Base-by-base conservation (phyloP, 139 green algal genomes). In the Chlorella vulgaris region DNA sequence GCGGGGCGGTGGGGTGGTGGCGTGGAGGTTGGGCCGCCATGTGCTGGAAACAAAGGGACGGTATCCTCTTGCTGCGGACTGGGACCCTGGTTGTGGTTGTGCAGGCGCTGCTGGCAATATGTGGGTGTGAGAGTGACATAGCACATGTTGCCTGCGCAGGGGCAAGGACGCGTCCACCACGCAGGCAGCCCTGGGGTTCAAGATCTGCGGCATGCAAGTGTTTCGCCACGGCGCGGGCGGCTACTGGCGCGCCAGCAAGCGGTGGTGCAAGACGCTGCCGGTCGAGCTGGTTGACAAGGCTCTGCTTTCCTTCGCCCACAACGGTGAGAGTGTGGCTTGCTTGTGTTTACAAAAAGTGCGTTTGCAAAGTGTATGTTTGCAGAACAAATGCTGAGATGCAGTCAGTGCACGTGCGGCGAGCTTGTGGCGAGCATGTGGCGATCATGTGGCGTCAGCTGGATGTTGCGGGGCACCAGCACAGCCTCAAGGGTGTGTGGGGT, bases 191-290 rank as follows among this genome's bases (percentile, higher is more conserved):
- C 76, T 96, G 35, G 94, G 94, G n/a, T 97, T 94, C 86, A 90
- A 94, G 38, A 82, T 97, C 36, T 97, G 92, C 40, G 94, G 94
- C 61, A 89, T 95, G 87, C 87, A 93, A 74, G 85, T 90, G 7
- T 97, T 90, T 84, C 58, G 88, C 31, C 68, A 77, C 35, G 73
- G 60, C 24, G 76, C 84, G 50, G 83, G 87, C 38, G 86, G 86
- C 2, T 91, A 91, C 82, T 92, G 89, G 88, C 70, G 89, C 31
- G 89, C 90, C 66, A 77, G 68, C 69, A 91, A 92, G 69, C 73
- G 86, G n/a, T 96, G 90, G 89, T 94, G 94, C 87, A 96, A 95
- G 83, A 74, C 83, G 33, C 81, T 97, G 40, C 89, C 81, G 18
- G 39, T 75, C 24, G 84, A 89, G 19, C 83, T 81, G 31, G 90